These are phyloP conservation scores for Hortaea werneckii DNA, from an alignment of 2,329 filamentous ascomycete species.

Conservation along the genomic window DNA sequence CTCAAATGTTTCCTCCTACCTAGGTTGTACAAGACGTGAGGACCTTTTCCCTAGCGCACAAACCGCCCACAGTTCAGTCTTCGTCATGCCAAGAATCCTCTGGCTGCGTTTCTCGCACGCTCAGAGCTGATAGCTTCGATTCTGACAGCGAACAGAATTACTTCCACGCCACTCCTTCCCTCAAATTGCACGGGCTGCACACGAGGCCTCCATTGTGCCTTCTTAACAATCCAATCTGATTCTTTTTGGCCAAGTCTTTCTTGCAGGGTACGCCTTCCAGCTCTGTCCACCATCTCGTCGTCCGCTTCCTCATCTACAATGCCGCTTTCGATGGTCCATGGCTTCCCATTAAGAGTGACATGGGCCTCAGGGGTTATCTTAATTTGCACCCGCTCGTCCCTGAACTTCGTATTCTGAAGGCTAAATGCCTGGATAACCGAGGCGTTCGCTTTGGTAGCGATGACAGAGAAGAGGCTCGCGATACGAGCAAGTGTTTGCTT, in stretches of 20 bases:
- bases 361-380: constrained; percentile 50
- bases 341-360: constrained; percentile 43
- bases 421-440: too few species aligned
- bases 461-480: constrained; percentile 63
- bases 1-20: too few species aligned
- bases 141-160: constrained; percentile 22
- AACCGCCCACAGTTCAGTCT: too few species aligned
- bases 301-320: constrained; percentile 5
- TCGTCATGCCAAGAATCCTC: constrained; percentile 10
- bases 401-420: constrained; percentile 59
- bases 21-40: too few species aligned
- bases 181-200: constrained; percentile 13
- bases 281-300: constrained; percentile 7
- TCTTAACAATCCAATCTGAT: constrained; percentile 17
- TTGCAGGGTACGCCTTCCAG: constrained; percentile 1
- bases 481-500: constrained; percentile 60
- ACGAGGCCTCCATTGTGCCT: constrained; percentile 20
- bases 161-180: constrained; percentile 17
- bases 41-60: too few species aligned
- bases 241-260: constrained; percentile 5
- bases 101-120: constrained; percentile 14
- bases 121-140: constrained; percentile 20
- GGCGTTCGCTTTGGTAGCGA: constrained; percentile 70
- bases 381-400: constrained; percentile 59
- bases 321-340: constrained; percentile 8